Evolutionary conservation across 768 basidiomycete species (phyloP), one percentile per base, ranked within the genome.

Genomic region (Mycena rosella): DNA sequence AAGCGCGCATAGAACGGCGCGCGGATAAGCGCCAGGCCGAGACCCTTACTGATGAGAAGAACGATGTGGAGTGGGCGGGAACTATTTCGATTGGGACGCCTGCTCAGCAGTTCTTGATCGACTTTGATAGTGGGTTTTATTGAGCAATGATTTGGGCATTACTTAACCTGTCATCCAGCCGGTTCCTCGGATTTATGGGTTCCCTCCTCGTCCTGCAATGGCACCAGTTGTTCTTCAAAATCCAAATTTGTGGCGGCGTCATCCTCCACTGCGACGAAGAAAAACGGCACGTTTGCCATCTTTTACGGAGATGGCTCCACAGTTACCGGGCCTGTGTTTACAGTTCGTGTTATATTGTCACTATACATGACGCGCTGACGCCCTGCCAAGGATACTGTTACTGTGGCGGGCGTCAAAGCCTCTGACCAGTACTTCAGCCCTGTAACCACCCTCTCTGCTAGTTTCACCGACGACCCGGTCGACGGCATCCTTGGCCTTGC

Each of bases 61-160:
- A 75, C 34, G 78, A 79, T 48, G 34, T 57, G 63, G 78, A 81
- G 56, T 84, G 84, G 84, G 76, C 78, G 2, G 83, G 83, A 32
- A 69, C 70, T 18, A 76, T 84, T 57, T 69, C 77, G 14, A 82
- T 84, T 63, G 83, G 83, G 47, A 80, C 78, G 17, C 80, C 80
- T 18, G 69, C 67, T 4, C 78, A 81, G 58, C 40, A 62, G 5
- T 84, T 83, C 73, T 55, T 78, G 59, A 76, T 81, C 38, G 80
- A 83, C 69, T 83, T 83, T 60, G 83, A 84, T 71, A 83, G 79
- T 74, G 70, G 53, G 73, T 53, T n/a, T 52, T 26, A 18, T 22
- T 8, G 36, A 20, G 11, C n/a, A 29, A 9, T 5, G 27, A 14
- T 20, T 36, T 20, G 20, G 27, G 10, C n/a, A 9, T 5, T 65